A percentile compares a stretch with the other conserved stretches of the same genome.
These are phyloP conservation scores for Ettlia oleoabundans DNA, from an alignment of 139 green algal species.

Conservation along the genomic window DNA sequence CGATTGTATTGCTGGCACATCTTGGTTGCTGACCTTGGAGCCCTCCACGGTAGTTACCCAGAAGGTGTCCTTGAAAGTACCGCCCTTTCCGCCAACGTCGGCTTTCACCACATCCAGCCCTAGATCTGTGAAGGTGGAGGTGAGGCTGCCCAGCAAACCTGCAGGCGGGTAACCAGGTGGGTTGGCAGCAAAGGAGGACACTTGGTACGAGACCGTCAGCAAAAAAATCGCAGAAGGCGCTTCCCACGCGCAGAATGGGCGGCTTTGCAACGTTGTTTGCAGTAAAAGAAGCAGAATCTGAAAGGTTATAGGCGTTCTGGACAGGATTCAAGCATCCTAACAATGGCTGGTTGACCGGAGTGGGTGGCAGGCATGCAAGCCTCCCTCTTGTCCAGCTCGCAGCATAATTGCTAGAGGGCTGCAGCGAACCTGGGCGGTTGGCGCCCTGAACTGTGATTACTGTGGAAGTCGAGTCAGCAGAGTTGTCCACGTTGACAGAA, in stretches of 20 bases:
- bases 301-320: too few relatives aligned
- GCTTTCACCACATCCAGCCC: constrained; percentile 79
- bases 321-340: too few relatives aligned
- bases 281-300: too few relatives aligned
- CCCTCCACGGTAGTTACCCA: constrained; percentile 71
- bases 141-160: constrained; percentile 80
- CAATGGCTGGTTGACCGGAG: too few relatives aligned
- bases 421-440: constrained; percentile 17
- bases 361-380: too few relatives aligned
- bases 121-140: constrained; percentile 77
- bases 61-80: constrained; percentile 80
- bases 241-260: too few relatives aligned
- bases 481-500: not conserved
- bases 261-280: too few relatives aligned
- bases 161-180: not conserved
- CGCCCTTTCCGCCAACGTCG: constrained; percentile 55
- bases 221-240: too few relatives aligned
- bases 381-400: too few relatives aligned
- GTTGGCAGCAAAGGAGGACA: not conserved
- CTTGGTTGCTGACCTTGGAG: constrained; percentile 21
- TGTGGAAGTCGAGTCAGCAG: not conserved
- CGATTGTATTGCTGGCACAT: constrained; percentile 22
- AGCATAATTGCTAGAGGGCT: not conserved
- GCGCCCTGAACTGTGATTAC: constrained; percentile 11
- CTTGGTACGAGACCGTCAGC: not conserved